A percentile compares a stretch with the other conserved stretches of the same genome.
Conservation (phyloP, 345 rosid genomes). For the Melastoma malabathricum region DNA sequence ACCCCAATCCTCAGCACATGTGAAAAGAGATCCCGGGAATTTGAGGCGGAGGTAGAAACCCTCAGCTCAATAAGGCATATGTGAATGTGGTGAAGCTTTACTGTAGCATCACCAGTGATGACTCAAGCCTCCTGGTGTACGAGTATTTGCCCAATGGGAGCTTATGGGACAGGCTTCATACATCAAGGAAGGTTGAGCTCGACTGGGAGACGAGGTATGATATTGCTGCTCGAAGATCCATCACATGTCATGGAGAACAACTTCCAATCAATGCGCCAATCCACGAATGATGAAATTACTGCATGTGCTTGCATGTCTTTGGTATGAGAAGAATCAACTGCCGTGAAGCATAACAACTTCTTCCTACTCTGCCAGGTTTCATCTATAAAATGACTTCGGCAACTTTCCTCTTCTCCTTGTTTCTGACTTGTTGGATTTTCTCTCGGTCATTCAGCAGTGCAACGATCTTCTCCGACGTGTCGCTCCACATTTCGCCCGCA, state of each 20-base stretch:
- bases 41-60: constrained; percentile 14
- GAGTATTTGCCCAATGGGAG: too few species aligned
- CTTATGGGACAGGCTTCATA: too few species aligned
- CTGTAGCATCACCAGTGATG: constrained; percentile 16
- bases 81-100: constrained; percentile 14
- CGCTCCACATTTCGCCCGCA: too few species aligned
- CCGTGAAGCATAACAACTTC: constrained; percentile 41
- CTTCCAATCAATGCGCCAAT: constrained; percentile 77
- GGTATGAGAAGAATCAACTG: constrained; percentile 38
- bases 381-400: constrained; percentile 53
- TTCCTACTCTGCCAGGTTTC: constrained; percentile 50
- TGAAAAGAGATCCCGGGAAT: constrained; percentile 18
- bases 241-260: constrained; percentile 53
- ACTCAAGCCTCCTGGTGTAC: constrained; percentile 13
- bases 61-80: constrained; percentile 13
- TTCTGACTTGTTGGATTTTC: constrained; percentile 75
- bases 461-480: constrained; percentile 64
- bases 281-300: constrained; percentile 54
- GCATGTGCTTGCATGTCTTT: constrained; percentile 54
- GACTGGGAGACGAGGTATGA: too few species aligned
- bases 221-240: constrained; percentile 25
- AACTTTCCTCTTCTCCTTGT: too few species aligned
- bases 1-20: constrained; percentile 42
- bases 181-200: too few species aligned
- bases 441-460: constrained; percentile 67